phyloP scores from a whole-genome alignment of 352 stramenopile genomes.

The Phytophthora foliorum region DNA sequence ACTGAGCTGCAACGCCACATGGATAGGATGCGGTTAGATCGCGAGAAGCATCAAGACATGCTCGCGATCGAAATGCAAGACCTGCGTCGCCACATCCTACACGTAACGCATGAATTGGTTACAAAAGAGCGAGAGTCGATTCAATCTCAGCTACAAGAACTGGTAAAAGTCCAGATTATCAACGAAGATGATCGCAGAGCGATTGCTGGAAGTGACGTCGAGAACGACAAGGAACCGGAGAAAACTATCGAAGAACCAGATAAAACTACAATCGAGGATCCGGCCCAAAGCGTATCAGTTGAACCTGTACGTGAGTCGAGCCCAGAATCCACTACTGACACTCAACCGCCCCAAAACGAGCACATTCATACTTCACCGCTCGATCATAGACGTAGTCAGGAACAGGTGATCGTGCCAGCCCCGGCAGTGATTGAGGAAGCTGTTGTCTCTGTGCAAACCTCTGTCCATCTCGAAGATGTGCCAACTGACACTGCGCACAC shows the following conservation, averaged over 20 bases:
- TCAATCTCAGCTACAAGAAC: constrained; percentile 49
- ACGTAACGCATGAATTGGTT: constrained; percentile 63
- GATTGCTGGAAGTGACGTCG: background rate
- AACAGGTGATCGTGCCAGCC: background rate
- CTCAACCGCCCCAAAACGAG: background rate
- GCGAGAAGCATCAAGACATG: constrained; percentile 66
- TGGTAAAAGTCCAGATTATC: constrained; percentile 24
- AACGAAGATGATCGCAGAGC: background rate
- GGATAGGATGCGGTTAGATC: constrained; percentile 55
- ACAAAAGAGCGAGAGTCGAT: constrained; percentile 64
- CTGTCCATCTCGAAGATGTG: background rate
- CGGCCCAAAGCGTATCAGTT: background rate
- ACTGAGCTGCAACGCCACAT: constrained; percentile 58
- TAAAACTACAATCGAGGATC: background rate
- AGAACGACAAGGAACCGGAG: constrained; percentile 11
- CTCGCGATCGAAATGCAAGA: constrained; percentile 76
- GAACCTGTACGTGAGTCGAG: background rate
- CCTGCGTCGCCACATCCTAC: constrained; percentile 58
- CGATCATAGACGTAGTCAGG: background rate
- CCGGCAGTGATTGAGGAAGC: background rate
- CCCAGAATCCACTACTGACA: background rate
- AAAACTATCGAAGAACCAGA: background rate
- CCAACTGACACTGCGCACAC: background rate
- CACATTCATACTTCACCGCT: background rate
- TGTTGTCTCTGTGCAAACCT: background rate